Evolutionary conservation across 768 basidiomycete species (phyloP), one percentile per base, ranked within the genome.

Genomic region (Serendipita sp.): DNA sequence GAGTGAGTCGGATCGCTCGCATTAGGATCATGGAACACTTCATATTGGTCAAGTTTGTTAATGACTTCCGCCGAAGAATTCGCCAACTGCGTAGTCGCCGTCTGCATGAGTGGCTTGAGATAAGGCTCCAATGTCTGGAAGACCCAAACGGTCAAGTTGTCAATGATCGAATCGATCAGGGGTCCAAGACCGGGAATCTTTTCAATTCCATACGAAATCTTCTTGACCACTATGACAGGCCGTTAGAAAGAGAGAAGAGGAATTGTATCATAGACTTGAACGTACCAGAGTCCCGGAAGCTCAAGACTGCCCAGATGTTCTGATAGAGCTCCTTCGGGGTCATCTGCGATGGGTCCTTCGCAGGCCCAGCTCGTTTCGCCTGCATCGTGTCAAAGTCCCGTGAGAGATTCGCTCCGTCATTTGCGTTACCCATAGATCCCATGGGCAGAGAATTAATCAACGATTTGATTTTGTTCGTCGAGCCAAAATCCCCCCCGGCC

Each of bases 1-100:
- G 88, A 90, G 70, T 91, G 89, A 2, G 89, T 93, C 2, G 90
- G 90, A 70, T 93, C 90, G 34, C 84, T 86, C 14, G 88, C 86
- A 64, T 80, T 75, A 1, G 88, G 85, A 70, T 91, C 84, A 65
- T 93, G 83, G 76, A 92, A 95, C 3, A 68, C 71, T 74, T 89
- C 84, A 66, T 86, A 90, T 68, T 92, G 90, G 69, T 93, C 90
- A 61, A 83, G 78, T 16, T 75, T 85, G 72, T 89, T 78, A 68
- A 92, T 85, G 17, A 92, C 89, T 67, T 89, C 83, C 20, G 81
- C 81, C 0, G 87, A 86, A 3, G 84, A 85, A 41, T 75, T 73
- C 45, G 77, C 74, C 33, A 93, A 75, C 3, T 81, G 82, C 9
- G 71, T 65, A 0, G 85, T 91, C 0, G 90, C 86, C 2, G 81